Base-by-base conservation (phyloP, 805 yeast species). In the Suhomyces vadensis region DNA sequence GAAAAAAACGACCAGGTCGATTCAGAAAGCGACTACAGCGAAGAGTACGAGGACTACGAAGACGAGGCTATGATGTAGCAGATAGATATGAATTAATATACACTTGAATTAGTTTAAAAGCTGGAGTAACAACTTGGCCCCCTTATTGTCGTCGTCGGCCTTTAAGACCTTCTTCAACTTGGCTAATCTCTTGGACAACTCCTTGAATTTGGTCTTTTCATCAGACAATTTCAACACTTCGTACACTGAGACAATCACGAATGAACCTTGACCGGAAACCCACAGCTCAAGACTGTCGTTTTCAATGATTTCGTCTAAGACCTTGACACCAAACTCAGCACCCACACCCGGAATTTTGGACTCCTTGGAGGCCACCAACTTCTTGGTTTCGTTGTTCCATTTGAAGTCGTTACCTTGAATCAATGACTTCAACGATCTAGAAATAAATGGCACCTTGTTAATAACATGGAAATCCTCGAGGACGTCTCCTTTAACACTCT, bases 341-440 rank as follows among this genome's bases (percentile, higher is more conserved):
- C 94, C 92, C 13, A 63, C 60, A 69, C 64, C 42, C 67, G 82
- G 60, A 69, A 73, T 48, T 64, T 67, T 40, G 55, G 46, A 44
- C 9, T 69, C 74, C 44, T 73, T 73, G 5, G 53, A 45, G 57
- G 75, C 38, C 74, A 67, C 56, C 65, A 74, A 64, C 74, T 81
- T 53, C 73, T 79, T 65, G 31, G 60, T 36, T 23, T 62, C 73
- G 45, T 54, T 60, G 54, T 82, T 80, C 57, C 75, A 78, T 57
- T 83, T 82, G 85, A 89, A 88, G 59, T 82, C 87, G 56, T 91
- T 91, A 49, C 91, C 92, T 65, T 87, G 95, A 52, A 89, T 85
- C 55, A 89, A 70, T 0, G 88, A 71, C 63, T 87, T 84, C 51
- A 89, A 66, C 41, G 85, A 71, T 71, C 97, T 81, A 2, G 88